A percentile compares a stretch with the other conserved stretches of the same genome.
phyloP scores from a whole-genome alignment of 331 rosid genomes.

The Quercus phellos region DNA sequence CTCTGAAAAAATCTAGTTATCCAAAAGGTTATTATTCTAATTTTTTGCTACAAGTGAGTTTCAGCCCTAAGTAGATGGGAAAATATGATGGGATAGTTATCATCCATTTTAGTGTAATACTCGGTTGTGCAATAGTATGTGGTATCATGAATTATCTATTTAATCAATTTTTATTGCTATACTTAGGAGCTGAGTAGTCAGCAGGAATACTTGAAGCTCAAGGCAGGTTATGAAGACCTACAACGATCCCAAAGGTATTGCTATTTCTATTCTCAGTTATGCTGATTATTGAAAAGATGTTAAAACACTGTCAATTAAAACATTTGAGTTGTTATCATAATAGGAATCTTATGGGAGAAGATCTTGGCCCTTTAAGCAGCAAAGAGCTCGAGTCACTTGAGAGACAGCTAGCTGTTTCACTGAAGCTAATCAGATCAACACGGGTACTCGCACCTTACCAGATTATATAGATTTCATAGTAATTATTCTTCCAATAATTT shows the following conservation, averaged over 20 bases:
- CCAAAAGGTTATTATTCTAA: too few relatives aligned
- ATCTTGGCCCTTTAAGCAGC: slow-evolving; percentile 80
- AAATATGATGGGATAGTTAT: too few relatives aligned
- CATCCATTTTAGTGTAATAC: not conserved
- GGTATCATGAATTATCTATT: not conserved
- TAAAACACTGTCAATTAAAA: not conserved
- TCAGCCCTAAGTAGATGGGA: too few relatives aligned
- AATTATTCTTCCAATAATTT: not conserved
- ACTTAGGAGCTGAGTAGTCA: slow-evolving; percentile 88
- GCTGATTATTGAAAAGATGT: not conserved
- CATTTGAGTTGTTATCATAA: not conserved
- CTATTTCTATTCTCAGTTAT: not conserved
- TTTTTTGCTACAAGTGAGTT: too few relatives aligned
- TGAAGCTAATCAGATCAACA: slow-evolving; percentile 87
- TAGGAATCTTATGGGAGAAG: slow-evolving; percentile 96
- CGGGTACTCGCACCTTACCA: slow-evolving; percentile 43
- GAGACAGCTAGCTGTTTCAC: slow-evolving; percentile 85
- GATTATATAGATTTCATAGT: not conserved
- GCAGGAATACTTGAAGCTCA: slow-evolving; percentile 95
- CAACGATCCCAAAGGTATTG: slow-evolving; percentile 77
- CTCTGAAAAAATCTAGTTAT: too few relatives aligned
- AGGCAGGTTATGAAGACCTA: slow-evolving; percentile 84
- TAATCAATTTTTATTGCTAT: not conserved
- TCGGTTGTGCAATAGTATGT: not conserved
- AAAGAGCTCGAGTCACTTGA: slow-evolving; percentile 94